Conservation (phyloP, 495 filamentous ascomycete genomes). For the Collariella sp. region DNA sequence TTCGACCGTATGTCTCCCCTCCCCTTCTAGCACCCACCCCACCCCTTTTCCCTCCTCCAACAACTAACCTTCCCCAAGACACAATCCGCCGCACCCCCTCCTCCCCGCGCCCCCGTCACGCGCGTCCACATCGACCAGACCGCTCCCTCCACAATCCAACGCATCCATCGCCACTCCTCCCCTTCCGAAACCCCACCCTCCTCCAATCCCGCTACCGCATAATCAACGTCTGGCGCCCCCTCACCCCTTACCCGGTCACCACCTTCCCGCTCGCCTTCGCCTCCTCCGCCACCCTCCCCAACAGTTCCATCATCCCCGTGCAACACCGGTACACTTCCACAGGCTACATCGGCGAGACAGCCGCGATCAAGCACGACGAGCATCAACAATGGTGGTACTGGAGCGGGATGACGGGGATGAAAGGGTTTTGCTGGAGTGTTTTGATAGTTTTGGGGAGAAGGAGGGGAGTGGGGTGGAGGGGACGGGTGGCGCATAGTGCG, state of each 20-base stretch:
- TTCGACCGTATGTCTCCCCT: conserved; percentile 50
- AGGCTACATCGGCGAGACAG: conserved; percentile 63
- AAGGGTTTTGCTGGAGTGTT: conserved; percentile 74
- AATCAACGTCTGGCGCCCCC: conserved; percentile 79
- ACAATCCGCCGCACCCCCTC: conserved; percentile 62
- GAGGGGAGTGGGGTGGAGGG: conserved; percentile 41
- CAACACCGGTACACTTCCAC: conserved; percentile 63
- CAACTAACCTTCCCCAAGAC: conserved; percentile 34
- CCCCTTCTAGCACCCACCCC: background rate
- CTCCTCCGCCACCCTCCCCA: conserved; percentile 47
- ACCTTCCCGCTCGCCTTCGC: conserved; percentile 64
- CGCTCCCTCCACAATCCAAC: conserved; percentile 47
- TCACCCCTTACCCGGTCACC: conserved; percentile 61
- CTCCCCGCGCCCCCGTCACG: conserved; percentile 56
- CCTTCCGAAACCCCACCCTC: conserved; percentile 46
- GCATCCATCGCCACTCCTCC: conserved; percentile 51
- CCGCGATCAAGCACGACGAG: conserved; percentile 54
- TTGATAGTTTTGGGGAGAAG: conserved; percentile 52
- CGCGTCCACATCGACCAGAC: conserved; percentile 84
- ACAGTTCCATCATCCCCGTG: conserved; percentile 59
- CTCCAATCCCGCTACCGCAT: conserved; percentile 62
- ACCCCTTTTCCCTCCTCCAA: background rate
- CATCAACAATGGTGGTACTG: conserved; percentile 68
- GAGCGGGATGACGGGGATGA: conserved; percentile 68
- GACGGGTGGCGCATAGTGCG: conserved; percentile 70